Percentiles rank a stretch among this genome's conserved stretches.
These are phyloP conservation scores for Solanum hybrid DNA, from an alignment of 305 asterid genomes.

Conservation along the genomic window DNA sequence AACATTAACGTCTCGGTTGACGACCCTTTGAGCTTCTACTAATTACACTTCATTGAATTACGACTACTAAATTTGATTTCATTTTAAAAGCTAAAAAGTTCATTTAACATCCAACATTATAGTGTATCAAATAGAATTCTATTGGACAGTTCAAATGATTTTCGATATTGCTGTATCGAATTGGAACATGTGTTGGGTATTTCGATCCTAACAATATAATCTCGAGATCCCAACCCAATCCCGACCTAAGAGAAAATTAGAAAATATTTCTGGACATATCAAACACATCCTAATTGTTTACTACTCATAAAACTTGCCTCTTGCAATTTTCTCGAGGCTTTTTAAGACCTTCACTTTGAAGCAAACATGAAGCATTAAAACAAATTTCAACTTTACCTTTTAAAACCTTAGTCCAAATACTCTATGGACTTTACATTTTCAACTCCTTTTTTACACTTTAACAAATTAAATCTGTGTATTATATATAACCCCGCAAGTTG, in stretches of 20 bases:
- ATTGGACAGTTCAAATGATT: not conserved
- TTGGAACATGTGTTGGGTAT: not conserved
- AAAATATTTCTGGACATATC: not conserved
- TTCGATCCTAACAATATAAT: not conserved
- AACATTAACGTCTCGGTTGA: no score
- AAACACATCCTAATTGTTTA: not conserved
- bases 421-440: not conserved
- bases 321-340: not conserved
- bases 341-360: not conserved
- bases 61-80: no score
- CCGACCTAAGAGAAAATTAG: not conserved
- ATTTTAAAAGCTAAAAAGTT: no score
- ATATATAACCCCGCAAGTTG: not conserved
- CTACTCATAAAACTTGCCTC: not conserved
- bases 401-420: not conserved
- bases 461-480: not conserved
- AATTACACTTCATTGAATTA: no score
- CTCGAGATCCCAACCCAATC: not conserved
- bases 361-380: not conserved
- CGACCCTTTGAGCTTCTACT: no score
- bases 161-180: not conserved
- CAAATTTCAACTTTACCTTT: not conserved
- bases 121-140: not conserved
- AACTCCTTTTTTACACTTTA: not conserved
- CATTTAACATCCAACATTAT: not conserved